Base-by-base conservation (phyloP, 768 basidiomycete genomes). In the Galerina sulciceps region DNA sequence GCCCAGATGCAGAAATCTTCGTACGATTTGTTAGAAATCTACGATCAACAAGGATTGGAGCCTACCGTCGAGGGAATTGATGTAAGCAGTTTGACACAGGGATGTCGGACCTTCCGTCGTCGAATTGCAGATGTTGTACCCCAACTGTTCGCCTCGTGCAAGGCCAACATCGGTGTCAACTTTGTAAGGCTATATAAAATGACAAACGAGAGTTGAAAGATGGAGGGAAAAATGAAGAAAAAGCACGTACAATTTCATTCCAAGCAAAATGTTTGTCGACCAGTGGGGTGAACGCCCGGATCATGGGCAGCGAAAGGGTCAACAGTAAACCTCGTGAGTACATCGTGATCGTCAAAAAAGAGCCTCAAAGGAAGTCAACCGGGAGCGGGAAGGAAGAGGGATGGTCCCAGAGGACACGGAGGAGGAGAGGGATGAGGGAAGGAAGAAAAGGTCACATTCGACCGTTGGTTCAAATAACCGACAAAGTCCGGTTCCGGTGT, bases 1-100 rank as follows among this genome's bases (percentile, higher is more conserved):
- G 81, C 86, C 86, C 86, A 91, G 1, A 91, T 62, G 61, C 90
- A 91, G 70, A 88, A 90, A 61, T 91, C 89, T 90, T 43, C 60
- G 23, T 14, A 50, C 36, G 10, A 23, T 20, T 6, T 31, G 37
- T 36, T 45, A 34, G n/a, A 2, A 15, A 31, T 31, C 5, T 34
- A 3, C 44, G 31, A 18, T 8, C 34, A n/a, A 11, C 44, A 45
- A 18, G 34, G 43, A 26, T 20, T n/a, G 5, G 34, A 22, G 67
- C 75, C 36, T 36, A 86, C 71, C 69, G 51, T 72, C 83, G 20
- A 87, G 71, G 52, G 74, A 71, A 74, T 87, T 88, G 45, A 85
- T 67, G 61, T 84, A 76, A 3, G 79, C 68, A 0, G 89, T 91
- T 69, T 91, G 89, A 63, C 89, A 82, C 18, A 75, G 66, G 3